These are phyloP conservation scores for Atractiella rhizophila DNA, from an alignment of 768 basidiomycete species.

Conservation along the genomic window DNA sequence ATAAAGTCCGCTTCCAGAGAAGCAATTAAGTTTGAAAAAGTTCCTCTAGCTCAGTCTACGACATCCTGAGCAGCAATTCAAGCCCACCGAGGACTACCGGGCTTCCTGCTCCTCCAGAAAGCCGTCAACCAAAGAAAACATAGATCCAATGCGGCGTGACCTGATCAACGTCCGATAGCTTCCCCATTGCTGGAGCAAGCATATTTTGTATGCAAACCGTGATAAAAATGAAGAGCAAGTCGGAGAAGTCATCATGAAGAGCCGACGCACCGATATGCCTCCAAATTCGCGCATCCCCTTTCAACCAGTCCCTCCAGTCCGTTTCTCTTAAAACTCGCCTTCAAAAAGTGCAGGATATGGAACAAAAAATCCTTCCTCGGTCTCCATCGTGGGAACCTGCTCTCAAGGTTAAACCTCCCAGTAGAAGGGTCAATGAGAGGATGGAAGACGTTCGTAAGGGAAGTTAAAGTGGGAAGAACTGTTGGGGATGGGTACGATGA, in stretches of 20 bases:
- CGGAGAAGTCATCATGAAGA: neutral
- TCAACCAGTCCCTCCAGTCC: constrained; percentile 6
- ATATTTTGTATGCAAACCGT: neutral
- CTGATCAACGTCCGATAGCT: too few species aligned
- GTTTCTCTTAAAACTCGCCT: constrained; percentile 6
- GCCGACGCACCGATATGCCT: constrained; percentile 7
- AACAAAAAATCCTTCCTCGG: constrained; percentile 6
- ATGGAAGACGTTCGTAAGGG: constrained; percentile 7
- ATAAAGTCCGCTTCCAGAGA: too few species aligned
- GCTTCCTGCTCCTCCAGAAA: too few species aligned
- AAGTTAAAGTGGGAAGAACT: neutral
- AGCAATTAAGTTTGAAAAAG: too few species aligned
- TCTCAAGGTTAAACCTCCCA: constrained; percentile 1
- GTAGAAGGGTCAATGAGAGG: constrained; percentile 10
- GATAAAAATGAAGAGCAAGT: too few species aligned
- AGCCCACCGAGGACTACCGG: too few species aligned
- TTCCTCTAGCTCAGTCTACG: too few species aligned
- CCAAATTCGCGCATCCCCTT: constrained; percentile 1
- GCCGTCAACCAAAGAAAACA: too few species aligned
- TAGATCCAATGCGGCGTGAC: too few species aligned
- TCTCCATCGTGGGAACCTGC: constrained; percentile 7
- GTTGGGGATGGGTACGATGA: constrained; percentile 3
- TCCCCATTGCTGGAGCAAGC: too few species aligned
- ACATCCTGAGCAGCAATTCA: too few species aligned
- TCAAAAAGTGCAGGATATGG: constrained; percentile 7